Evolutionary conservation across 768 basidiomycete genomes (phyloP), one percentile per base, ranked within the genome.

Genomic region (Phaeotremella fagi): DNA sequence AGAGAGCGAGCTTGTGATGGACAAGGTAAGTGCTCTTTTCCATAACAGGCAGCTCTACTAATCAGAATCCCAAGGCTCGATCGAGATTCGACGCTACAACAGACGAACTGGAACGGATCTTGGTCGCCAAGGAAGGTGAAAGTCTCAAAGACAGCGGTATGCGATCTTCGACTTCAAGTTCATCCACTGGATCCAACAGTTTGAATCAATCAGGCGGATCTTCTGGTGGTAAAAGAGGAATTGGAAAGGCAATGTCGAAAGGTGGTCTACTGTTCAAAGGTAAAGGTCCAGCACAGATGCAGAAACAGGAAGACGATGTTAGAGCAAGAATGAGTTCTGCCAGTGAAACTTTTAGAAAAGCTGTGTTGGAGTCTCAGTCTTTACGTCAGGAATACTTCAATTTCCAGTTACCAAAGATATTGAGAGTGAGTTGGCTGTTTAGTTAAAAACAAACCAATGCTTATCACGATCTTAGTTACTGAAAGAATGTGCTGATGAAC

Each of bases 351-450:
- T 98, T 90, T 68, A 80, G 90, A 52, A 92, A 95, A 75, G 85
- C 89, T 1, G 85, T 95, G 26, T 82, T 82, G 14, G 90, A 97
- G 59, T 89, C 87, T 12, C 91, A 97, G 72, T 78, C 83, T 3
- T 83, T 89, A 77, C 81, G 92, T 57, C 92, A 97, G 73, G 95
- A 99, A 70, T 98, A 97, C 73, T 99, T 95, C 76, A 94, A 97
- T 73, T 87, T 94, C 68, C 94, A 97, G 66, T 77, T 97, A 35
- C 95, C 95, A 50, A 85, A 90, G 61, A 88, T 97, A 52, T 75
- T 99, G 33, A 82, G 95, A 47, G 91, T 92, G 71, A 69, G 87
- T 80, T 27, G 41, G 4, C 26, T 9, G 37, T 46, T 43, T 48
- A 29, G 37, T 26, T 1, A 15, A 15, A 1, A 11, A 31, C 27